Evolutionary conservation across 345 rosid species (phyloP), one percentile per base, ranked within the genome.

Genomic region (Ceriops tagal): DNA sequence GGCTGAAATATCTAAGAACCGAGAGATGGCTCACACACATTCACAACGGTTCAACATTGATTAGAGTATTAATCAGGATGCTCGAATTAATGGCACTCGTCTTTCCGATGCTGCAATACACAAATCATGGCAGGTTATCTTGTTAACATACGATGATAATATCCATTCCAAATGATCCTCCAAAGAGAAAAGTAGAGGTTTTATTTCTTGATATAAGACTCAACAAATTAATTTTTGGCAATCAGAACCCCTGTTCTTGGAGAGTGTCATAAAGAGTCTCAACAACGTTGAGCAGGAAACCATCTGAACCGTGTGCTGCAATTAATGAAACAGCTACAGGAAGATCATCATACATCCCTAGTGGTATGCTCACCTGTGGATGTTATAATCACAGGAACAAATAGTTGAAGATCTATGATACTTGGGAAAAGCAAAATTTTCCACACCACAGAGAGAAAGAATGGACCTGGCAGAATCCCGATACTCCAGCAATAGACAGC

Each of bases 391-490:
- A 3, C 10, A 9, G 20, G 13, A 58, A 1, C 19, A 30, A 60
- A 32, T 19, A 37, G 52, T 24, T 22, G 7, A 47, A 39, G 4
- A 6, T 27, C 1, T 20, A 24, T 22, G 6, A 8, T 27, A 20
- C 18, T 15, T 3, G 19, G 53, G 35, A 11, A 46, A 43, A 18
- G 32, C 32, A 31, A 6, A 49, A 55, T 30, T 61, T 21, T 60
- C 26, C 31, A 53, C 52, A 68, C 60, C 21, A 39, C 27, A 62
- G 52, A 21, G 58, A 52, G 11, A 49, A 64, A 64, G 15, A 59
- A 5, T 71, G 46, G 11, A 85, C 97, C 97, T 89, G 98, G 77
- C 97, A 93, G 79, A 86, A 86, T 66, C 99, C 96, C 30, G 97
- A 93, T 52, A 87, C 82, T 27, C 92, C 96, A 8, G 91, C 87